phyloP scores from a whole-genome alignment of 805 yeast species.

The Metahyphopichia silvanorum region DNA sequence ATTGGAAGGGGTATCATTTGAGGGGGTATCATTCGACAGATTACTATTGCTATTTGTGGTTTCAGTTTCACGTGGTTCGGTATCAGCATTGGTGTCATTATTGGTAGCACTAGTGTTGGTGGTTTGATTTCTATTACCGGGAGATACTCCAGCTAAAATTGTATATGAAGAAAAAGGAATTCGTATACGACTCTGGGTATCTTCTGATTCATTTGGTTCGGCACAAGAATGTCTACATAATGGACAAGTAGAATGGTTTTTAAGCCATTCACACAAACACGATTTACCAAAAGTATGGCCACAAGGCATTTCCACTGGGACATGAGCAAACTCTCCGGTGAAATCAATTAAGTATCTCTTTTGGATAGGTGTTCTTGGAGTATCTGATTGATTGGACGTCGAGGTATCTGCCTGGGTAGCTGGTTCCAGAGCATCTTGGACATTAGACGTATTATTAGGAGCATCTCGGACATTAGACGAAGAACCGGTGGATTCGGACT shows the following conservation, averaged over 20 bases:
- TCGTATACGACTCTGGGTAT: background rate
- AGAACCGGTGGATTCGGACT: background rate
- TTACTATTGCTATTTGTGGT: background rate
- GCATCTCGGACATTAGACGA: background rate
- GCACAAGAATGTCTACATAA: slow-evolving; percentile 64
- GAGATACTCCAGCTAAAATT: background rate
- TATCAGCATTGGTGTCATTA: background rate
- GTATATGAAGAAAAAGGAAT: background rate
- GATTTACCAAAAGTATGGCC: slow-evolving; percentile 81
- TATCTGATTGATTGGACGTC: slow-evolving; percentile 2
- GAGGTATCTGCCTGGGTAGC: slow-evolving; percentile 1
- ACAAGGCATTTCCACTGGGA: slow-evolving; percentile 77
- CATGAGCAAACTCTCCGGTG: slow-evolving; percentile 40
- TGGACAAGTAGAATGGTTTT: slow-evolving; percentile 75
- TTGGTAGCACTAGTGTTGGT: background rate
- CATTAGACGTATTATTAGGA: background rate
- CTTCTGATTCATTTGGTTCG: slow-evolving; percentile 1
- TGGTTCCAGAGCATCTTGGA: background rate
- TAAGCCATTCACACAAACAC: slow-evolving; percentile 86
- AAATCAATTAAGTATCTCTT: slow-evolving; percentile 15
- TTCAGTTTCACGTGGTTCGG: background rate
- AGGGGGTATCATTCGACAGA: background rate
- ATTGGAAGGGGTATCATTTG: background rate
- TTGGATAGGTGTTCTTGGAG: slow-evolving; percentile 4
- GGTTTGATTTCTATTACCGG: slow-evolving; percentile 1